A percentile compares a stretch with the other conserved stretches of the same genome.
phyloP scores from a whole-genome alignment of 768 basidiomycete genomes.

The Tulasnella sp. region DNA sequence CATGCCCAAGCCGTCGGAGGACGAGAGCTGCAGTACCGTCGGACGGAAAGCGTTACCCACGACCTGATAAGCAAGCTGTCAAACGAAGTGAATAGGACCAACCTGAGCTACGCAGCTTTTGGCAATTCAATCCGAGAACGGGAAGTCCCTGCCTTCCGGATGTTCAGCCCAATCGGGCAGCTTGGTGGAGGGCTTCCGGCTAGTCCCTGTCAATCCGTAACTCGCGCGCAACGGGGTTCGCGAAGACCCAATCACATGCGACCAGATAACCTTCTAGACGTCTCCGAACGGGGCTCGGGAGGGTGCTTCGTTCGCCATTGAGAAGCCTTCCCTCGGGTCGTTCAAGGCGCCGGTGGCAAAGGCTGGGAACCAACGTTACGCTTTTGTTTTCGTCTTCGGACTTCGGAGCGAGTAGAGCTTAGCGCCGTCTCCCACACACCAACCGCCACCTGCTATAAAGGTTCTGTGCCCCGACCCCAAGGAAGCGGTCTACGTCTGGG shows the following conservation, averaged over 20 bases:
- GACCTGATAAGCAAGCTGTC: background rate
- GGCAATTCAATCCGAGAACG: background rate
- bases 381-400: background rate
- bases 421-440: background rate
- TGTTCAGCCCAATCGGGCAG: background rate
- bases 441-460: background rate
- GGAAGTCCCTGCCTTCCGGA: background rate
- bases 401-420: background rate
- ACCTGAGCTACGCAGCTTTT: constrained; percentile 13
- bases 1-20: background rate
- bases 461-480: background rate
- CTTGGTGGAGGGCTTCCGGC: background rate
- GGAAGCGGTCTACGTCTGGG: background rate
- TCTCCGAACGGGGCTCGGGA: background rate
- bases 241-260: background rate
- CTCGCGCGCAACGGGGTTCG: background rate
- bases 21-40: background rate
- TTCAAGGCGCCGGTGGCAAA: background rate
- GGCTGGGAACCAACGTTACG: background rate
- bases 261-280: background rate
- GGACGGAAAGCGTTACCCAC: background rate
- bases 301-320: background rate
- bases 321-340: background rate
- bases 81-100: background rate
- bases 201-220: background rate